These are phyloP conservation scores for Schwanniomyces yamadae DNA, from an alignment of 805 yeast species.

Conservation along the genomic window DNA sequence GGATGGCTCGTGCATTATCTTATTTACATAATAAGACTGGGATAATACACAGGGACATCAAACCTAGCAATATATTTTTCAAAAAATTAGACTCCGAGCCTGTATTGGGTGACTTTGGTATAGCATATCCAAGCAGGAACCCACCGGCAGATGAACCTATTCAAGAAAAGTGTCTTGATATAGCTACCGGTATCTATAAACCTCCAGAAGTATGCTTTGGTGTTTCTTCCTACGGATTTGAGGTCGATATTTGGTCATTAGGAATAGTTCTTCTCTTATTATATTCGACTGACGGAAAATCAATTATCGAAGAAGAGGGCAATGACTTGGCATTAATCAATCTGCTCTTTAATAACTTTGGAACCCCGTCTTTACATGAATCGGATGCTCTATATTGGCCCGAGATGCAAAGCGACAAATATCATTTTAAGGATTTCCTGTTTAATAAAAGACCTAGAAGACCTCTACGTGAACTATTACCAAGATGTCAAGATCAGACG, in stretches of 20 bases:
- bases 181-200: slow-evolving; percentile 65
- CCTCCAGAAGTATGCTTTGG: slow-evolving; percentile 76
- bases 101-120: slow-evolving; percentile 65
- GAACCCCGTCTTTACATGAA: slow-evolving; percentile 51
- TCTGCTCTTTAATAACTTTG: slow-evolving; percentile 55
- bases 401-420: slow-evolving; percentile 28
- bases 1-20: slow-evolving; percentile 22
- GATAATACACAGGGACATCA: slow-evolving; percentile 43
- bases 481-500: slow-evolving; percentile 12
- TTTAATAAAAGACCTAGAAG: slow-evolving; percentile 13
- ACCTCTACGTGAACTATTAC: slow-evolving; percentile 7
- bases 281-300: slow-evolving; percentile 31
- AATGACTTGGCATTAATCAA: slow-evolving; percentile 62
- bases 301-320: slow-evolving; percentile 36
- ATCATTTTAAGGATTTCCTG: slow-evolving; percentile 29
- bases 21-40: slow-evolving; percentile 29
- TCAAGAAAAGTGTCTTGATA: slow-evolving; percentile 48
- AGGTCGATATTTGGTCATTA: slow-evolving; percentile 70
- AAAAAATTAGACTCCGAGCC: slow-evolving; percentile 22
- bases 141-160: slow-evolving; percentile 39
- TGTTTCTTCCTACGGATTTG: slow-evolving; percentile 48
- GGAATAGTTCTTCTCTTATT: slow-evolving; percentile 63
- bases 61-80: slow-evolving; percentile 37
- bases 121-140: slow-evolving; percentile 27
- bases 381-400: slow-evolving; percentile 30